Base-by-base conservation (phyloP, 805 yeast species). In the Candida ascalaphidarum region DNA sequence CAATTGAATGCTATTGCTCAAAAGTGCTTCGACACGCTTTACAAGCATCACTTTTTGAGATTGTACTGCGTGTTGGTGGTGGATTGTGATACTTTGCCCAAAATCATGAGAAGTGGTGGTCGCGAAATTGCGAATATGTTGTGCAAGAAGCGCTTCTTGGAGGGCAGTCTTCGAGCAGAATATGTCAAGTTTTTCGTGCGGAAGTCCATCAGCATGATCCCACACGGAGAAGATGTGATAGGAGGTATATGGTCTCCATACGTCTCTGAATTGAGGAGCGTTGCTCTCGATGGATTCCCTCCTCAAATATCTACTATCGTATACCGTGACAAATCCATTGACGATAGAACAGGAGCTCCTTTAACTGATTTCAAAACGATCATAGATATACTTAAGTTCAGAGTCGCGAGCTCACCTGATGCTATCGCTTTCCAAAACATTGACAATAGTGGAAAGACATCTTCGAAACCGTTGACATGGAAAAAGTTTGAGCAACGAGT, bases 51-150 rank as follows among this genome's bases (percentile, higher is more conserved):
- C 47, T 71, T 71, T 33, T 77, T 92, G 27, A 68, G 92, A 18
- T 74, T 88, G 2, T 81, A 79, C 46, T 86, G 96, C 51, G 77
- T 88, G 2, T 46, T 85, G 36, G 77, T 88, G 3, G 80, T 89
- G 1, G 80, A 84, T 15, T 79, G 82, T 14, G 83, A 83, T 33
- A 66, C 86, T 0, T 60, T 92, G 15, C 96, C 98, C 3, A 72
- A 95, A 46, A 79, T 94, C 18, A 63, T 76, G 44, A 63, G 92
- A 40, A 76, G 83, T 51, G 95, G 95, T 14, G 79, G 96, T 7
- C 65, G 84, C 13, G 97, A 92, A 42, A 81, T 92, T 37, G 97
- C 97, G 1, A 92, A 88, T 41, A 83, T 77, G 81, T 68, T 77
- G 44, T 85, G 82, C 55, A 83, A 78, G 44, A 73, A 77, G 39